Evolutionary conservation across 2,329 filamentous ascomycete genomes (phyloP).

Genomic region (Colletotrichum shisoi): DNA sequence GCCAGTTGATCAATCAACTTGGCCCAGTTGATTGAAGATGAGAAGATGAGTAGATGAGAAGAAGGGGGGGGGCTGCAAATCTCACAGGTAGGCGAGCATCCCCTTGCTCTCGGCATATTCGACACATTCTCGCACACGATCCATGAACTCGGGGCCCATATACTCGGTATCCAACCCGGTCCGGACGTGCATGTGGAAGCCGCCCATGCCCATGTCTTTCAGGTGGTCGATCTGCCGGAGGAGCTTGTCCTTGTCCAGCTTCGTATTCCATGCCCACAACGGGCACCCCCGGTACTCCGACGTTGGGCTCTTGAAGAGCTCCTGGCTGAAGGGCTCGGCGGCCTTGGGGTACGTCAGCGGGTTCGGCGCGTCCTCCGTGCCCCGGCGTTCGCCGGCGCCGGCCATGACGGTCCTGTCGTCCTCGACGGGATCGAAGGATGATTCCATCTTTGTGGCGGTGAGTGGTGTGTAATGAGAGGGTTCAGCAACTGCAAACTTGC

Average conservation of each 20-base stretch:
- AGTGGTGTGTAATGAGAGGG: neutral
- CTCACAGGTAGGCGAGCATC: constrained; percentile 47
- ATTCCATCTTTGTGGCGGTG: constrained; percentile 20
- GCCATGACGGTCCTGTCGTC: neutral
- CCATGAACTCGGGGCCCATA: constrained; percentile 47
- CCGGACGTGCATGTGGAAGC: constrained; percentile 47
- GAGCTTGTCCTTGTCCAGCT: constrained; percentile 44
- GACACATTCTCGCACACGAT: constrained; percentile 45
- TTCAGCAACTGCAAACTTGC: neutral
- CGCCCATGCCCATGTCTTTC: constrained; percentile 46
- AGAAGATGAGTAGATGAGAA: no score
- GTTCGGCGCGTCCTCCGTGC: constrained; percentile 32
- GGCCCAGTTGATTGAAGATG: neutral
- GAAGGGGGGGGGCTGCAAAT: neutral
- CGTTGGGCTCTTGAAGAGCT: constrained; percentile 45
- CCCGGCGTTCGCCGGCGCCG: neutral
- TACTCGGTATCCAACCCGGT: constrained; percentile 48
- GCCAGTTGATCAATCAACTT: neutral
- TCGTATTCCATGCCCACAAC: constrained; percentile 47
- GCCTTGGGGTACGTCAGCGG: constrained; percentile 46
- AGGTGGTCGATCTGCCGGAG: constrained; percentile 46
- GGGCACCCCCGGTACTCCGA: constrained; percentile 47
- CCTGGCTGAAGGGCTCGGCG: constrained; percentile 40
- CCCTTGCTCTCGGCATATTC: constrained; percentile 46
- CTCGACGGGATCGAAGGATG: constrained; percentile 17